Evolutionary conservation across 2,329 filamentous ascomycete species (phyloP), one percentile per base, ranked within the genome.

Genomic region (Ceratocystis albifundus): DNA sequence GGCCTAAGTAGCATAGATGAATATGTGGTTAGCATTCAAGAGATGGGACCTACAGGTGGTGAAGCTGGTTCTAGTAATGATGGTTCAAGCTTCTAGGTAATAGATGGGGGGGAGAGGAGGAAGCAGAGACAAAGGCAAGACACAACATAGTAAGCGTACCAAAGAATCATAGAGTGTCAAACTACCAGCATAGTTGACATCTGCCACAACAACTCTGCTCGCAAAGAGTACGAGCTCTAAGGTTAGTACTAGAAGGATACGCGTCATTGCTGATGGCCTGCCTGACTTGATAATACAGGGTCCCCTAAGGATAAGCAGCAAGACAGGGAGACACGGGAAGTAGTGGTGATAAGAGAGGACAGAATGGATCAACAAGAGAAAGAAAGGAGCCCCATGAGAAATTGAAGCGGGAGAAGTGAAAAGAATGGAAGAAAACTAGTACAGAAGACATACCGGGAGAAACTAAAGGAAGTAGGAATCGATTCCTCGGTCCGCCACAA

Each of bases 141-240:
- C 55, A 65, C 3, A 50, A 67, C 0, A 7, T 6, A 7, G 41
- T 28, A 4, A 48, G 66, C 74, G 20, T 74, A 79, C 77, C 70
- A 80, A 70, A 6, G 74, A 70, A 12, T 75, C 75, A 69, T 73
- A 80, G 53, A 79, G 74, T 6, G 73, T 69, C 1, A 80, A 73
- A 59, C 80, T 79, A 0, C 77, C 79, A 69, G 80, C 75, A 66
- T 79, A 79, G 30, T 75, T 75, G n/a, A 78, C 69, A 28, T 73
- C 71, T 61, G 61, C 59, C 46, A 48, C 10, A 22, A 17, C 44
- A 15, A 30, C 12, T 17, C 17, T n/a, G n/a, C 15, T 59, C 15
- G 30, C 6, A 59, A n/a, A 25, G 36, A 41, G 20, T 2, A 25
- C 3, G 20, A 41, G 41, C 10, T n/a, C 22, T 5, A 65, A 15